A percentile compares a stretch with the other conserved stretches of the same genome.
These are phyloP conservation scores for Chlamydomonas schloesseri DNA, from an alignment of 139 green algal species.

Conservation along the genomic window DNA sequence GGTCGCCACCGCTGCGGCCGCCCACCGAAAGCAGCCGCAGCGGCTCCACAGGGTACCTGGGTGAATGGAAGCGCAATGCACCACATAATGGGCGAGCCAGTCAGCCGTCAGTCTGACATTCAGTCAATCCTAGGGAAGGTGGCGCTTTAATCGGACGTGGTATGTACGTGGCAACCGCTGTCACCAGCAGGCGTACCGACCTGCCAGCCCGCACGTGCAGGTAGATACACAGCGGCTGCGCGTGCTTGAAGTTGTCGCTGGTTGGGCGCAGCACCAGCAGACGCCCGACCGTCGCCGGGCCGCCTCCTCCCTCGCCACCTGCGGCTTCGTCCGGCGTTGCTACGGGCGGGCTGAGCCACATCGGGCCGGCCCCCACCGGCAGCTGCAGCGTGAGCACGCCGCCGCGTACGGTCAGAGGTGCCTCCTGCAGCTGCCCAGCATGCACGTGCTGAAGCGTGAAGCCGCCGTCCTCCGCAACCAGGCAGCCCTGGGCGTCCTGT, in stretches of 20 bases:
- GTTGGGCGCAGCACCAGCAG: constrained; percentile 6
- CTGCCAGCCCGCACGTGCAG: background rate
- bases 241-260: background rate
- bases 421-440: background rate
- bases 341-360: background rate
- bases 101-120: no score
- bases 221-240: constrained; percentile 2
- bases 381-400: background rate
- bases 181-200: no score
- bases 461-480: background rate
- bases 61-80: no score
- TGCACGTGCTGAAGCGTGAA: background rate
- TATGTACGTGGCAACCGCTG: no score
- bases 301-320: no score
- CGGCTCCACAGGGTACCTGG: constrained; percentile 32
- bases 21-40: constrained; percentile 12
- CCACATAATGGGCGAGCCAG: no score
- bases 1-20: background rate
- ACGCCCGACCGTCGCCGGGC: no score
- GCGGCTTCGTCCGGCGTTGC: no score
- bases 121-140: no score
- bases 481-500: constrained; percentile 2
- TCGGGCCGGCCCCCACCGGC: background rate
- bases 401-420: background rate
- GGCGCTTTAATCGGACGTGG: no score